A percentile compares a stretch with the other conserved stretches of the same genome.
These are phyloP conservation scores for Iris pallida DNA, from an alignment of 116 monocot genomes.

Conservation along the genomic window DNA sequence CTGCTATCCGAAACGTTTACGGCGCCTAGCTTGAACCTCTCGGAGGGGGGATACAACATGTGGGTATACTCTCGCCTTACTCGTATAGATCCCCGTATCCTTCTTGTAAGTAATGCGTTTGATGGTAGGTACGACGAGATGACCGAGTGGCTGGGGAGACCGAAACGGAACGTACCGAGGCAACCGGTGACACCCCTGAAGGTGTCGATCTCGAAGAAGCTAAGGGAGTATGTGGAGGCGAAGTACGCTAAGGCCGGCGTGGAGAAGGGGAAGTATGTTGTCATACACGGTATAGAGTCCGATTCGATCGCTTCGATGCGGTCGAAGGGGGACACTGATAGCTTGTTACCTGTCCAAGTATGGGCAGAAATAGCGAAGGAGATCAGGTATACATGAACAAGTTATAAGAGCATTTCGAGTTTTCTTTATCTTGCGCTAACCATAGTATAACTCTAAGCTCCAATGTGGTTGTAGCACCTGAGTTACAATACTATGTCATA, in stretches of 20 bases:
- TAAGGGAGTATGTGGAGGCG: constrained; percentile 45
- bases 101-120: background rate
- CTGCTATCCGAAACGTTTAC: constrained; percentile 63
- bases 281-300: constrained; percentile 78
- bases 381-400: constrained; percentile 41
- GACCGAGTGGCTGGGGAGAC: constrained; percentile 70
- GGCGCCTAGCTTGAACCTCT: constrained; percentile 48
- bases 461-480: too few species aligned
- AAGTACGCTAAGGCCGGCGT: constrained; percentile 55
- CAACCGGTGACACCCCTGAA: constrained; percentile 53
- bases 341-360: constrained; percentile 63
- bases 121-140: constrained; percentile 67
- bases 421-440: background rate
- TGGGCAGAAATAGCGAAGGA: constrained; percentile 75
- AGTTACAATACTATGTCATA: too few species aligned
- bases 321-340: constrained; percentile 72
- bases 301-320: constrained; percentile 82
- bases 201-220: constrained; percentile 78
- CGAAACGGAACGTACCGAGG: constrained; percentile 46
- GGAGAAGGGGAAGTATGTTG: constrained; percentile 63
- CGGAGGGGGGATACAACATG: constrained; percentile 80
- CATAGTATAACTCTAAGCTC: too few species aligned
- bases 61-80: constrained; percentile 14
- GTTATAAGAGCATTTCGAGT: background rate
- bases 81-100: background rate